Percentiles rank a stretch among this genome's conserved stretches.
Evolutionary conservation across 108 stramenopile genomes (phyloP).

Genomic region (Skeletonema marinoi): DNA sequence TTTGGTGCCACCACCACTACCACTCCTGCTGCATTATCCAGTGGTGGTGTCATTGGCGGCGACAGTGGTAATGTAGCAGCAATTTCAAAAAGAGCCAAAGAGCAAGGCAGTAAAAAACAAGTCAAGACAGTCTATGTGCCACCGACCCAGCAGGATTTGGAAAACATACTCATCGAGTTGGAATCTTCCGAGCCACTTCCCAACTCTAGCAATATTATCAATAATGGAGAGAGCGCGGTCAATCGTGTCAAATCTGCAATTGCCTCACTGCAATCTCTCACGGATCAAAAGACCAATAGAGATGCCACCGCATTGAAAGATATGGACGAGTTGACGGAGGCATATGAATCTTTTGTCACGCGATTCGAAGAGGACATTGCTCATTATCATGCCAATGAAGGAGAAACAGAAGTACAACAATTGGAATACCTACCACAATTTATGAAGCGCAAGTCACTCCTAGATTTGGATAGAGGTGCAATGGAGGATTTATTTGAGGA

Average conservation of each 20-base stretch:
- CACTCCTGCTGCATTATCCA: neutral
- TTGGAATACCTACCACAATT: conserved; percentile 4
- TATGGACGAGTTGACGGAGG: conserved; percentile 1
- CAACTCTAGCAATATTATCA: neutral
- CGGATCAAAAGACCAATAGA: neutral
- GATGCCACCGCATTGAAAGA: neutral
- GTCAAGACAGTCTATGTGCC: conserved; percentile 22
- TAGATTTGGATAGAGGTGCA: conserved; percentile 15
- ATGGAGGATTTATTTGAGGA: neutral
- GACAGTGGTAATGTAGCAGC: neutral
- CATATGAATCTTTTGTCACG: conserved; percentile 7
- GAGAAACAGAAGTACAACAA: neutral
- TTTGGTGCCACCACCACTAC: neutral
- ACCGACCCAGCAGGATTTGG: conserved; percentile 31
- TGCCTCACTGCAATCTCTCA: conserved; percentile 9
- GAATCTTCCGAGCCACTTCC: conserved; percentile 17
- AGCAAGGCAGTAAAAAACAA: neutral
- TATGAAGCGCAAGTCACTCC: conserved; percentile 13
- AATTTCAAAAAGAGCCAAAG: neutral
- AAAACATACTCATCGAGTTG: conserved; percentile 20
- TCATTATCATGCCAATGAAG: neutral
- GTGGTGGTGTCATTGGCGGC: neutral
- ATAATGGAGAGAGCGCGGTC: neutral
- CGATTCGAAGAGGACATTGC: conserved; percentile 22
- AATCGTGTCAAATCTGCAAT: conserved; percentile 6